Percentiles rank a stretch among this genome's conserved stretches.
These are phyloP conservation scores for Biscutella laevigata DNA, from an alignment of 441 rosid genomes.

Conservation along the genomic window DNA sequence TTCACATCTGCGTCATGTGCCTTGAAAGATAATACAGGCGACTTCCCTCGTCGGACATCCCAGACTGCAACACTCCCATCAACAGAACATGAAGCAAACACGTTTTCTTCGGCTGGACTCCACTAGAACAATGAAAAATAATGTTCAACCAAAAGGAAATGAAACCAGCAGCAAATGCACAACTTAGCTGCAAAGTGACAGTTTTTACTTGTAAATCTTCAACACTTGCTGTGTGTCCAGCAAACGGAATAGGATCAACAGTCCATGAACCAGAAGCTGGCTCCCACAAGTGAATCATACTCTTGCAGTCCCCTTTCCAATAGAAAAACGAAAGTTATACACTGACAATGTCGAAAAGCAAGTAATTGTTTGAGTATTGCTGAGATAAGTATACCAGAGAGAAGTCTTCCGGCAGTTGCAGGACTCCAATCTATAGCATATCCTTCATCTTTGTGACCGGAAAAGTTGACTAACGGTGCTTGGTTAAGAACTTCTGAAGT, in stretches of 20 bases:
- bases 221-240: constrained; percentile 75
- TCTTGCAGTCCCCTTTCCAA: constrained; percentile 70
- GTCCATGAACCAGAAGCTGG: constrained; percentile 72
- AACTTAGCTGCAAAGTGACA: not conserved
- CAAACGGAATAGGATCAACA: constrained; percentile 57
- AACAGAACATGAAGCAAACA: constrained; percentile 82
- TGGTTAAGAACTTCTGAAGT: constrained; percentile 57
- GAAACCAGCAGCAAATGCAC: not conserved
- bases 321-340: not conserved
- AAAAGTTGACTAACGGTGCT: constrained; percentile 60
- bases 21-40: constrained; percentile 57
- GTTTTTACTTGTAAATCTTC: constrained; percentile 88
- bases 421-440: constrained; percentile 94
- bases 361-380: not conserved
- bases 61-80: constrained; percentile 76
- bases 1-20: constrained; percentile 89
- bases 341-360: not conserved
- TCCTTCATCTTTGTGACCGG: constrained; percentile 93
- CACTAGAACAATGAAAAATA: constrained; percentile 45
- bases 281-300: constrained; percentile 80
- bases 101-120: constrained; percentile 78
- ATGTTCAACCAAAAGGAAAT: not conserved
- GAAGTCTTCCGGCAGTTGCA: constrained; percentile 66
- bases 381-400: constrained; percentile 47
- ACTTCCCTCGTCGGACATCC: constrained; percentile 71